Evolutionary conservation across 441 rosid species (phyloP).

Genomic region (Arabidopsis hybrid): DNA sequence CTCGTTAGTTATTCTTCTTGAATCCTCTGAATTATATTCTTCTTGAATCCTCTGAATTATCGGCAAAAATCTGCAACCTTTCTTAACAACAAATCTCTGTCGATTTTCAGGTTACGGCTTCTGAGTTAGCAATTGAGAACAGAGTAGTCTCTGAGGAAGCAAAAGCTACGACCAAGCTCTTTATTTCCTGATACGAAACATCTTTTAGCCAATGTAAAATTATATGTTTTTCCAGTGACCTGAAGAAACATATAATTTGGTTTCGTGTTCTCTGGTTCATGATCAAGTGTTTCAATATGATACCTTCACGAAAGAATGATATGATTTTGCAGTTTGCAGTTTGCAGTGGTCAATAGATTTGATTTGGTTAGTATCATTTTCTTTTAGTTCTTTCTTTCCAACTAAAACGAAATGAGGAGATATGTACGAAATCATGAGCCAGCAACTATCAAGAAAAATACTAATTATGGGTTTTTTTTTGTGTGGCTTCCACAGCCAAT

Average conservation of each 20-base stretch:
- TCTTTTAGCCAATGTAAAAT: slow-evolving; percentile 2
- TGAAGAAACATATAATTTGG: slow-evolving; percentile 25
- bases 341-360: slow-evolving; percentile 4
- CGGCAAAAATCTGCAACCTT: not conserved
- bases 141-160: slow-evolving; percentile 18
- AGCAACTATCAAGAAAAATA: no score
- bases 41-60: not conserved
- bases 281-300: slow-evolving; percentile 17
- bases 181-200: not conserved
- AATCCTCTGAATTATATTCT: not conserved
- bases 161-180: slow-evolving; percentile 22
- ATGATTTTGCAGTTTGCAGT: slow-evolving; percentile 3
- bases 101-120: slow-evolving; percentile 24
- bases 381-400: not conserved
- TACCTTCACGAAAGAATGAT: not conserved
- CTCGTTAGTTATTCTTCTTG: not conserved
- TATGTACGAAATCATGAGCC: no score
- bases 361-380: not conserved
- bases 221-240: slow-evolving; percentile 30
- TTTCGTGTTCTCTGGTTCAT: slow-evolving; percentile 6
- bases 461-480: not conserved
- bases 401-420: no score
- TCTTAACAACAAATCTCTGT: not conserved
- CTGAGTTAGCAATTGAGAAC: slow-evolving; percentile 36
- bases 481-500: not conserved